Conservation (phyloP, 2,329 filamentous ascomycete species). For the Apiospora arundinis region DNA sequence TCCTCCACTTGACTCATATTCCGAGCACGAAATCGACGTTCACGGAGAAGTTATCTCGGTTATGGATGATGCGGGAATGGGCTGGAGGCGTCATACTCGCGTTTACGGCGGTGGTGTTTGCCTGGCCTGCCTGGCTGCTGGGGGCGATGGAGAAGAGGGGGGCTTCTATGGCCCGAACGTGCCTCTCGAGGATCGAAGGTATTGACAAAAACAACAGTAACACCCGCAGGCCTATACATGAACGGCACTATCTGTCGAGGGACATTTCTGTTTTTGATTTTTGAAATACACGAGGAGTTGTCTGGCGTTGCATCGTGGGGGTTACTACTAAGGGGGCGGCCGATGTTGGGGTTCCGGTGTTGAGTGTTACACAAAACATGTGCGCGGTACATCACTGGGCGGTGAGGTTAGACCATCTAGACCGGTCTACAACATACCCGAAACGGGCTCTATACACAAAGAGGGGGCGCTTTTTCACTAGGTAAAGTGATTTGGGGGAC, state of each 20-base stretch:
- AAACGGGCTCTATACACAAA: neutral
- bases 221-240: neutral
- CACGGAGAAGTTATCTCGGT: constrained; percentile 59
- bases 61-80: constrained; percentile 53
- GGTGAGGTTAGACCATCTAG: neutral
- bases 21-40: constrained; percentile 47
- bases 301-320: neutral
- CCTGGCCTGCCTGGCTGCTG: constrained; percentile 59
- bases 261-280: neutral
- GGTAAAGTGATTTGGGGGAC: neutral
- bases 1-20: constrained; percentile 46
- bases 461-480: neutral
- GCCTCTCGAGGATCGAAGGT: constrained; percentile 58
- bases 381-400: neutral
- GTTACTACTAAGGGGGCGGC: neutral
- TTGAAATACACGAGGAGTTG: neutral
- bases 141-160: constrained; percentile 44
- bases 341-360: neutral
- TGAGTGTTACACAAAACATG: neutral
- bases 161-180: constrained; percentile 63
- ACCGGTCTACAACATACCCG: neutral
- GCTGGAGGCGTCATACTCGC: constrained; percentile 64
- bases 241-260: neutral
- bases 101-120: constrained; percentile 66
- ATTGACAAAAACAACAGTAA: neutral